Base-by-base conservation (phyloP, 148 eudicot species). In the Mesembryanthemum crystallinum region DNA sequence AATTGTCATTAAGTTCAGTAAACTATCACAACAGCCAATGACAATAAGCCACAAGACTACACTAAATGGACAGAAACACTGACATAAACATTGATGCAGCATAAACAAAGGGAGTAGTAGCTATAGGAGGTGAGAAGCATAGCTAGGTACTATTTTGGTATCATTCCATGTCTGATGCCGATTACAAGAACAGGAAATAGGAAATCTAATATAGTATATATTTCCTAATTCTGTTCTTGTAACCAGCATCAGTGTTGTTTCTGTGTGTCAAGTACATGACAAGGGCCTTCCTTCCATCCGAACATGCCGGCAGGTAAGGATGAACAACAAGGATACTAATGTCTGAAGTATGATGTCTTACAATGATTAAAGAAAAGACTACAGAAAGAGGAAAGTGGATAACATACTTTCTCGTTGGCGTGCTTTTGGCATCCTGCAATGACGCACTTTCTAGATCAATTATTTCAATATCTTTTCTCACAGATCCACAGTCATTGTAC, bases 361-460 rank as follows among this genome's bases (percentile, higher is more conserved):
- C 23, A 18, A 61, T 32, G 66, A 43, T 59, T n/a, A 18, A 74
- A 2, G 60, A 21, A 49, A 68, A 32, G 8, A 42, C n/a, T 13
- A 51, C 7, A n/a, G 61, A 42, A 39, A 58, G 39, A 28, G 27
- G 27, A 61, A 77, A 71, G 10, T 32, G 55, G 42, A 75, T 33
- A 72, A 77, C 90, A 70, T 86, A 91, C 99, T 76, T 90, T 79
- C 76, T 81, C 59, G 84, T 75, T 2, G 89, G 75, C 21, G 86
- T 78, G 77, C 76, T 72, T 78, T 75, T 78, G 74, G 88, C 88
- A 57, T 85, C 90, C 57, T 83, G 90, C 58, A 82, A 39, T 49
- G 90, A 82, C 77, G 84, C 87, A 71, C 86, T 81, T 79, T 92
- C 99, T 84, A 96, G 85, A 87, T 96, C 97, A 76, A 96, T 96